These are phyloP conservation scores for Torrubiella hemipterigena DNA, from an alignment of 2,329 filamentous ascomycete species.

Conservation along the genomic window DNA sequence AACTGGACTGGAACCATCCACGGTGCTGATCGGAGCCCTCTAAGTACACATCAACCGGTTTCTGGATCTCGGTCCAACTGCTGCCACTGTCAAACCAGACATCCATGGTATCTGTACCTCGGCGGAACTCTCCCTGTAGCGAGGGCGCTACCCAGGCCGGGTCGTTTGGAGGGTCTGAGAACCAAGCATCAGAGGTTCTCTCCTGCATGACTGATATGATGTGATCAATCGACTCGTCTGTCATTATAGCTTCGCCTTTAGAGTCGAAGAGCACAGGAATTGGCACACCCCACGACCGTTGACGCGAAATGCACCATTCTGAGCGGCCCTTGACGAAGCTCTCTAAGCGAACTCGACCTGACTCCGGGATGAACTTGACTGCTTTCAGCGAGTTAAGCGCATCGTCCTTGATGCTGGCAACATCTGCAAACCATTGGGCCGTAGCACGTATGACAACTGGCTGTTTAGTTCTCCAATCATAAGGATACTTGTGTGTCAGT, in stretches of 20 bases:
- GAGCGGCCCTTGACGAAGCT: slow-evolving; percentile 79
- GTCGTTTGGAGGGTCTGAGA: slow-evolving; percentile 70
- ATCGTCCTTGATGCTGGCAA: slow-evolving; percentile 65
- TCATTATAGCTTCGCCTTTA: slow-evolving; percentile 65
- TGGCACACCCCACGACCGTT: slow-evolving; percentile 91
- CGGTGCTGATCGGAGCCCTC: slow-evolving; percentile 95
- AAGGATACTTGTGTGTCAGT: slow-evolving; percentile 87
- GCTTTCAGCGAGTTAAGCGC: slow-evolving; percentile 58
- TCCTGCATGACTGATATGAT: slow-evolving; percentile 68
- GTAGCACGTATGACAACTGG: slow-evolving; percentile 88
- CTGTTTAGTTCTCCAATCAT: slow-evolving; percentile 93
- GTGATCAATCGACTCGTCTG: slow-evolving; percentile 66
- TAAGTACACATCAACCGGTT: slow-evolving; percentile 72
- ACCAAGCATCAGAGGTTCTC: slow-evolving; percentile 87
- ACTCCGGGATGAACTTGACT: slow-evolving; percentile 69
- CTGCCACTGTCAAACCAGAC: slow-evolving; percentile 99
- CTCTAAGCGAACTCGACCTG: slow-evolving; percentile 61
- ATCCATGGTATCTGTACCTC: slow-evolving; percentile 94
- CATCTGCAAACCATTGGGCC: slow-evolving; percentile 95
- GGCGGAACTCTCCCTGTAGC: slow-evolving; percentile 49
- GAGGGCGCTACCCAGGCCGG: slow-evolving; percentile 61
- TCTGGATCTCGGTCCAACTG: slow-evolving; percentile 60
- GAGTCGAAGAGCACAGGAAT: slow-evolving; percentile 81
- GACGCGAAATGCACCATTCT: slow-evolving; percentile 97
- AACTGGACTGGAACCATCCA: slow-evolving; percentile 95